Conservation (phyloP, 345 rosid species). For the Balakata baccata region DNA sequence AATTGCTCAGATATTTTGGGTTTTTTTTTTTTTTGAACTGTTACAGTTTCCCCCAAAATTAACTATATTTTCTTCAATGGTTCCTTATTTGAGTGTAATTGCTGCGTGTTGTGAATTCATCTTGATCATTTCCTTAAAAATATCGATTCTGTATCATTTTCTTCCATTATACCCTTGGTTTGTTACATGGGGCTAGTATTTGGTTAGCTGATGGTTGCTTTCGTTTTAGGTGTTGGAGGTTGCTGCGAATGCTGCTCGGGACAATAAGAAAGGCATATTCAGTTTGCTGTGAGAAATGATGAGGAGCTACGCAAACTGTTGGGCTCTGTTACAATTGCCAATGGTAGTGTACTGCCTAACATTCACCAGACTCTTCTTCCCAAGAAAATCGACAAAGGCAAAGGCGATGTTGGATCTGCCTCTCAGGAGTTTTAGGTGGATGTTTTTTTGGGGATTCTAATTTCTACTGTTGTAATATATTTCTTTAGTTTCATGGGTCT, state of each 20-base stretch:
- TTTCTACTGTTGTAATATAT: constrained; percentile 14
- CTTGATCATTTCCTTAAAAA: neutral
- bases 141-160: neutral
- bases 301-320: constrained; percentile 62
- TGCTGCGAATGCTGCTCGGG: constrained; percentile 72
- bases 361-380: constrained; percentile 58
- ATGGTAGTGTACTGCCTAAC: constrained; percentile 70
- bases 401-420: constrained; percentile 61
- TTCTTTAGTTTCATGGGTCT: neutral
- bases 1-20: no score
- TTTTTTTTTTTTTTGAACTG: no score
- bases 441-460: neutral
- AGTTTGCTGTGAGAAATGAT: constrained; percentile 61
- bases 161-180: neutral
- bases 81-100: neutral
- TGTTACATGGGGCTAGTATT: neutral
- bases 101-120: no score
- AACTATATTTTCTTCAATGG: neutral
- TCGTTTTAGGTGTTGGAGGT: constrained; percentile 52
- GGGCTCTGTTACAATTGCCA: constrained; percentile 63
- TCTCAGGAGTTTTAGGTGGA: constrained; percentile 46
- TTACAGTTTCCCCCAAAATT: neutral
- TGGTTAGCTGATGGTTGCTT: neutral
- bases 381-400: constrained; percentile 42
- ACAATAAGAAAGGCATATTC: constrained; percentile 80